These are phyloP conservation scores for Monosporascus ibericus DNA, from an alignment of 2,329 filamentous ascomycete genomes.

Conservation along the genomic window DNA sequence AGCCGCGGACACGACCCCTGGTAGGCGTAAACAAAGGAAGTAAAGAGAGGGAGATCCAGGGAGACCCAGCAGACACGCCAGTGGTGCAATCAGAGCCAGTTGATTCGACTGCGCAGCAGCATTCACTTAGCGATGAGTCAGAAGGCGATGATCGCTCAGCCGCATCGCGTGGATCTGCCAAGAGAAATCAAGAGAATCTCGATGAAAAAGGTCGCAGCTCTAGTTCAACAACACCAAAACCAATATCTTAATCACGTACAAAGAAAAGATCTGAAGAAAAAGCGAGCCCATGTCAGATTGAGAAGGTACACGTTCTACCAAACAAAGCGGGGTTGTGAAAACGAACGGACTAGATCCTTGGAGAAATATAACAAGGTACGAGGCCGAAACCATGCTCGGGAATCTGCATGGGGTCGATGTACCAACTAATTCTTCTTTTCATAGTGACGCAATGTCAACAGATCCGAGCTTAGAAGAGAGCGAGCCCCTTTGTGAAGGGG, in stretches of 20 bases:
- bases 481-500: slow-evolving; percentile 67
- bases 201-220: not conserved
- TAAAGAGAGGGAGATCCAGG: slow-evolving; percentile 8
- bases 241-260: not conserved
- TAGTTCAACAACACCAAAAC: not conserved
- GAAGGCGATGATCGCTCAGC: not conserved
- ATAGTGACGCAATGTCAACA: not conserved
- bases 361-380: not conserved
- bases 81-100: not conserved
- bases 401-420: no score
- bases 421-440: not conserved
- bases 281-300: no score
- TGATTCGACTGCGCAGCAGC: not conserved
- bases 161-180: not conserved
- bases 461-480: slow-evolving; percentile 19
- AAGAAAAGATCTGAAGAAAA: no score
- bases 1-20: slow-evolving; percentile 20
- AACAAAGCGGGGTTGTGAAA: not conserved
- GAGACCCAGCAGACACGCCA: not conserved
- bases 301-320: no score
- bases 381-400: not conserved
- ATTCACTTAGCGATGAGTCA: not conserved
- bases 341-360: no score
- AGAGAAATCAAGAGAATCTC: not conserved
- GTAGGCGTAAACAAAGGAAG: slow-evolving; percentile 11